Base-by-base conservation (phyloP, 164 flowering plant species). In the Magnolia officinalis region DNA sequence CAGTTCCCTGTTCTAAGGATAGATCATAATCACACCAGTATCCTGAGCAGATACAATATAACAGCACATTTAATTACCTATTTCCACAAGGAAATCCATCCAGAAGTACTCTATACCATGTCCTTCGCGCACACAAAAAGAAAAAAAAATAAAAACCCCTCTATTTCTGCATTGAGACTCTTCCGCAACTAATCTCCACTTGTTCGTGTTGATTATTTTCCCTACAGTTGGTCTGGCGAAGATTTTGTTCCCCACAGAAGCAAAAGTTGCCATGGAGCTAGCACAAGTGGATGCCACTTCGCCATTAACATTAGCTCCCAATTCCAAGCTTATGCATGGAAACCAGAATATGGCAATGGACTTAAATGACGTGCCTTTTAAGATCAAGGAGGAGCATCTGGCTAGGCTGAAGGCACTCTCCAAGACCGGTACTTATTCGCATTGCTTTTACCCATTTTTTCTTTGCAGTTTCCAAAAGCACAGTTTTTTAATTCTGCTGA, bases 241-340 rank as follows among this genome's bases (percentile, higher is more conserved):
- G 78, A 86, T 89, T 51, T 81, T 92, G 29, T 95, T 92, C 78
- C 96, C 98, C 45, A 80, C 79, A 86, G 96, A 95, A 85, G 98
- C 98, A 75, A 82, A 87, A 80, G 92, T 92, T 74, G 94, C 87
- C 67, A 95, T 91, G 96, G 97, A 90, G 70, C 89, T 92, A 80
- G 91, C 96, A 61, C 90, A 92, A 72, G 91, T 92, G 61, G 95
- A 88, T 71, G 90, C 88, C 37, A 92, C 97, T 67, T 79, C 79
- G 65, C 94, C 90, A 75, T 85, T 91, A 75, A 82, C 84, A 31
- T 61, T 86, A 29, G 78, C 68, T 70, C 71, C 58, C 74, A 77
- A 76, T 66, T 58, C 80, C 78, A 31, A 76, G 76, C 80, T 71
- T 71, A 58, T 63, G 50, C 76, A 65, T 73, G 82, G 78, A 31